Evolutionary conservation across 2,329 filamentous ascomycete genomes (phyloP).

Genomic region (Pseudocercospora cruenta): DNA sequence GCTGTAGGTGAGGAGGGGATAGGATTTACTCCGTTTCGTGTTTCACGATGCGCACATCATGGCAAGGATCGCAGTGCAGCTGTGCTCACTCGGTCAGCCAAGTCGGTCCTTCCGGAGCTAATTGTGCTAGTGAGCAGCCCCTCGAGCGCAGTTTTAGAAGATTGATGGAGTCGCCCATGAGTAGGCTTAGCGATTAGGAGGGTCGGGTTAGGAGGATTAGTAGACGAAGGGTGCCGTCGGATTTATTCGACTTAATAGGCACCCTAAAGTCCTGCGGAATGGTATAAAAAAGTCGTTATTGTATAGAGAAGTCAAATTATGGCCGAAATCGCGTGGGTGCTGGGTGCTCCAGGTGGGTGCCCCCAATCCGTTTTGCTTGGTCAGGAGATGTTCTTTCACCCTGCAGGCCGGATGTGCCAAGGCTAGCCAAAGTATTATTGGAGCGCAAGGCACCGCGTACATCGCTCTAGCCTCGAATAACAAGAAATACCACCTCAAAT

Average conservation of each 20-base stretch:
- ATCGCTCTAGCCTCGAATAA: neutral
- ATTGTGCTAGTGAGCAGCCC: neutral
- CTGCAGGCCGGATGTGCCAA: neutral
- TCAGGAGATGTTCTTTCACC: neutral
- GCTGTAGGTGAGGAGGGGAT: neutral
- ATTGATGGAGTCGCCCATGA: neutral
- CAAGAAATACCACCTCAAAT: neutral
- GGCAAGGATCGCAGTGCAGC: slow-evolving; percentile 3
- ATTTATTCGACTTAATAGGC: no score
- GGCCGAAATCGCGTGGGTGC: no score
- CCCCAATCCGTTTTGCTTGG: no score
- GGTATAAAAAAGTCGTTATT: no score
- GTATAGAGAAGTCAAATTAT: no score
- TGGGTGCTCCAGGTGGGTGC: no score
- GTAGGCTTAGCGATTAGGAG: no score
- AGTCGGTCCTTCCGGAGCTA: neutral
- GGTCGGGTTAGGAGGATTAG: no score
- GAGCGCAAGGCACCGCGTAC: neutral
- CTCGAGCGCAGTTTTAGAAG: neutral
- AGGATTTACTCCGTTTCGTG: neutral
- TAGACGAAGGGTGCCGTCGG: no score
- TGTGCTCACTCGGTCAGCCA: neutral
- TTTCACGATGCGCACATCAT: slow-evolving; percentile 2
- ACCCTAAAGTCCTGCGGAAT: no score
- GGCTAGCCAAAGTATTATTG: neutral